Conservation (phyloP, 306 rosid genomes). For the Comarum palustre region DNA sequence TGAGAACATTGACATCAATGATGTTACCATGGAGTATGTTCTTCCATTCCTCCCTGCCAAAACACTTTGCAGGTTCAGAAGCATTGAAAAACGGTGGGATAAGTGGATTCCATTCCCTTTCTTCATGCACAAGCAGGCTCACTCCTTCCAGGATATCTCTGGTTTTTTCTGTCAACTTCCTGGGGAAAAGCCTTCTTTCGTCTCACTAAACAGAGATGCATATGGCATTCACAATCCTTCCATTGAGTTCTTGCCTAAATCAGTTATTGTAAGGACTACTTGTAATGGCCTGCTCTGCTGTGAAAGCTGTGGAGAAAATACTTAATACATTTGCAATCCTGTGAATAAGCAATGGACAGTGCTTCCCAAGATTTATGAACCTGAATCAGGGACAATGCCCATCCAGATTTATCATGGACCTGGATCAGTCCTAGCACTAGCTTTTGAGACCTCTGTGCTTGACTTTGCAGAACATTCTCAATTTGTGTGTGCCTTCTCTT, state of each 20-base stretch:
- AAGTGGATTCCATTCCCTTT: constrained; percentile 26
- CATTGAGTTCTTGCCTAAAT: constrained; percentile 30
- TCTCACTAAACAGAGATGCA: constrained; percentile 25
- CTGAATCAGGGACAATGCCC: constrained; percentile 17
- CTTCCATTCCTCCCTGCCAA: constrained; percentile 44
- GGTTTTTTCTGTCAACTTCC: constrained; percentile 32
- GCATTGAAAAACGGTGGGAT: constrained; percentile 36
- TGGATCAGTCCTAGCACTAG: constrained; percentile 26
- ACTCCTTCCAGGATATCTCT: constrained; percentile 23
- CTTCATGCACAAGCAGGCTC: constrained; percentile 27
- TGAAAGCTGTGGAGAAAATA: constrained; percentile 6
- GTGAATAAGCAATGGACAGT: constrained; percentile 18
- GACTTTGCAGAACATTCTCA: constrained; percentile 31
- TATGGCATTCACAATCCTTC: constrained; percentile 30
- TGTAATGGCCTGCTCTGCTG: constrained; percentile 43
- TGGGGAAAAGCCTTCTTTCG: constrained; percentile 4
- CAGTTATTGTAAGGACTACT: constrained; percentile 7
- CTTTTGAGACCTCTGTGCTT: constrained; percentile 24
- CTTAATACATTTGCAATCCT: constrained; percentile 41
- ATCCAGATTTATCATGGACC: constrained; percentile 22
- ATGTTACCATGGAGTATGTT: constrained; percentile 13
- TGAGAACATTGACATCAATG: not conserved
- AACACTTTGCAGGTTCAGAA: constrained; percentile 36
- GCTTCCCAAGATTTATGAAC: constrained; percentile 19
- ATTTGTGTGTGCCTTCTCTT: constrained; percentile 30